Evolutionary conservation across 23 red algal species (phyloP).

Genomic region (Agarophyton chilense): DNA sequence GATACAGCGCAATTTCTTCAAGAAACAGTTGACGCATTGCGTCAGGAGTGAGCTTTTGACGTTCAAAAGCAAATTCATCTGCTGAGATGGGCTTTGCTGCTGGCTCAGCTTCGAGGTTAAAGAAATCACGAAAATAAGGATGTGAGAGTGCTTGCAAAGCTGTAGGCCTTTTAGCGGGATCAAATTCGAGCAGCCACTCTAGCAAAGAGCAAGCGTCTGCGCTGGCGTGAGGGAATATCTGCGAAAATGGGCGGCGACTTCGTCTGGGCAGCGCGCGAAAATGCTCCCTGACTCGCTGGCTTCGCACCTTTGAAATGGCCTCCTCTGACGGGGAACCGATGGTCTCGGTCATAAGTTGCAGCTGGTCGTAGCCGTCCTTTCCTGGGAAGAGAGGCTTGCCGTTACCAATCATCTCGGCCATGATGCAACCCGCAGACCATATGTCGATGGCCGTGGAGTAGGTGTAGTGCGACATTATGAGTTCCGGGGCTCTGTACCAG

Average conservation of each 20-base stretch:
- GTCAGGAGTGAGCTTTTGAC: conserved; percentile 55
- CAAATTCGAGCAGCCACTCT: conserved; percentile 88
- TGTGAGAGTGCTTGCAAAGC: conserved; percentile 89
- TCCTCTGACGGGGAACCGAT: conserved; percentile 81
- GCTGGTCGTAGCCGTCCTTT: conserved; percentile 80
- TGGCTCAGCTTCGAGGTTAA: conserved; percentile 30
- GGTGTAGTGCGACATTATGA: conserved; percentile 90
- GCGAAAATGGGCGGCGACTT: conserved; percentile 58
- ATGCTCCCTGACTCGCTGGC: conserved; percentile 50
- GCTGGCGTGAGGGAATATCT: conserved; percentile 83
- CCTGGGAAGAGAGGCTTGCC: conserved; percentile 96
- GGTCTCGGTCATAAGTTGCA: conserved; percentile 80
- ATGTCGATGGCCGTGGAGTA: conserved; percentile 99
- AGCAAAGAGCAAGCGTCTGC: conserved; percentile 74
- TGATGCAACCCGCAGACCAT: conserved; percentile 97
- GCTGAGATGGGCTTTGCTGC: conserved; percentile 66
- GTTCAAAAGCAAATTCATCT: conserved; percentile 92
- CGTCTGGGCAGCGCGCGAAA: conserved; percentile 64
- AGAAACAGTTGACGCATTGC: conserved; percentile 86
- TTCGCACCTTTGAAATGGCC: conserved; percentile 83
- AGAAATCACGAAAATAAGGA: conserved; percentile 90
- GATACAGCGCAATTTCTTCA: conserved; percentile 94
- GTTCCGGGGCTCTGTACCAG: conserved; percentile 99
- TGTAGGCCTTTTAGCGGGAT: conserved; percentile 77
- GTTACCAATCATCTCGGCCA: conserved; percentile 91